Base-by-base conservation (phyloP, 495 filamentous ascomycete genomes). In the Aspergillus baeticus region DNA sequence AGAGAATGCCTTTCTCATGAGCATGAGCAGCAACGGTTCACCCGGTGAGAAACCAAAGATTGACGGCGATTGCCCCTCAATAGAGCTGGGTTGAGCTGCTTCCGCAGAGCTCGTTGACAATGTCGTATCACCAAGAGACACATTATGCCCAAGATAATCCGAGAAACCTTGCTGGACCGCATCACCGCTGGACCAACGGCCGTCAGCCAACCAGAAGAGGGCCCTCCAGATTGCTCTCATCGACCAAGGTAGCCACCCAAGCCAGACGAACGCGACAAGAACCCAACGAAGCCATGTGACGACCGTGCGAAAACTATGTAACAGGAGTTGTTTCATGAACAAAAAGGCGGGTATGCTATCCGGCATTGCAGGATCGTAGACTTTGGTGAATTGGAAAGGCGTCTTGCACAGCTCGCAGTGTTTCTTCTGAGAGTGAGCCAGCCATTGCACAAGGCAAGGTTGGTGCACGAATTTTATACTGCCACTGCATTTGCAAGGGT, bases 351-450 rank as follows among this genome's bases (percentile, higher is more conserved):
- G 95, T 35, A 99, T 80, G 10, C 77, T 80, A 42, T 83, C 81
- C 3, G 94, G 94, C 95, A 98, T 99, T 58, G 91, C 77, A 8
- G 91, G 90, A 57, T 91, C 82, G 76, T 99, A 99, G 8, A 99
- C 82, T 66, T 99, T 98, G 20, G 94, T 99, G 72, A 99, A 99
- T 35, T 89, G 87, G 69, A 97, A 99, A 1, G 91, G 85, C 18
- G 95, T 99, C 71, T 98, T 98, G 84, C 94, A 99, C 14, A 99
- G 84, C 78, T 99, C 94, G 76, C 94, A 99, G 79, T 98, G 88
- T 70, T 97, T 97, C 83, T 97, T 98, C 69, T 97, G 92, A 1
- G 92, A 96, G 68, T 99, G 94, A 21, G 90, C 88, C 17, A 99
- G 77, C 94, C 94, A 99, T 75, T 97, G 91, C 83, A 98, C 95